A percentile compares a stretch with the other conserved stretches of the same genome.
Conservation (phyloP, 2,329 filamentous ascomycete genomes). For the Botrytis squamosa region DNA sequence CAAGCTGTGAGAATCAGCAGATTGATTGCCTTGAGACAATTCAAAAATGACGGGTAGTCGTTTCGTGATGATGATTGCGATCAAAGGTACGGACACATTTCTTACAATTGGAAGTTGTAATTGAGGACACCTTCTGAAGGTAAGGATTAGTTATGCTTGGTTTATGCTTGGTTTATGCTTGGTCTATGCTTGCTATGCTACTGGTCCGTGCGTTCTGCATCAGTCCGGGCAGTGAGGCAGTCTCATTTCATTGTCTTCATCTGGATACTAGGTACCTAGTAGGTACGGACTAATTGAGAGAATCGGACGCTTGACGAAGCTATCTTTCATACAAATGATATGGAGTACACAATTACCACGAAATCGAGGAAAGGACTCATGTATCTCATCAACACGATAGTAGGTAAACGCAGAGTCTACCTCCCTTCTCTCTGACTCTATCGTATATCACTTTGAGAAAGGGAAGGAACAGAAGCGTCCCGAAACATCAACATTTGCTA, state of each 20-base stretch:
- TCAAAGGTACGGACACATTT: slow-evolving; percentile 11
- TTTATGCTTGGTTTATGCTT: slow-evolving; percentile 11
- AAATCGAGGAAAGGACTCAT: neutral
- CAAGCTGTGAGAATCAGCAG: neutral
- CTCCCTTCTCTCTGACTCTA: neutral
- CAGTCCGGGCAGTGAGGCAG: neutral
- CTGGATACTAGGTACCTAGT: neutral
- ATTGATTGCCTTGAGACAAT: neutral
- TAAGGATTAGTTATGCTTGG: neutral
- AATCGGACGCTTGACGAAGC: neutral
- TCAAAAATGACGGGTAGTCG: neutral
- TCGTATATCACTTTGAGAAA: neutral
- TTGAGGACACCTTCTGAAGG: slow-evolving; percentile 8
- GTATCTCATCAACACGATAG: neutral
- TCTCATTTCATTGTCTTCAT: neutral
- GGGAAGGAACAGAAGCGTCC: neutral
- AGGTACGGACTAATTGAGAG: neutral
- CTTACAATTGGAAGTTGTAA: neutral
- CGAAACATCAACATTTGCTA: neutral
- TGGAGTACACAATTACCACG: neutral
- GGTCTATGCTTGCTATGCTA: neutral
- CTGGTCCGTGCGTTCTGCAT: neutral
- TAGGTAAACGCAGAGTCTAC: neutral
- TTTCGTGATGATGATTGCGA: neutral
- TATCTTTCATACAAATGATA: neutral